Evolutionary conservation across 2,329 filamentous ascomycete species (phyloP), one percentile per base, ranked within the genome.

Genomic region (Chaetomium sp.): DNA sequence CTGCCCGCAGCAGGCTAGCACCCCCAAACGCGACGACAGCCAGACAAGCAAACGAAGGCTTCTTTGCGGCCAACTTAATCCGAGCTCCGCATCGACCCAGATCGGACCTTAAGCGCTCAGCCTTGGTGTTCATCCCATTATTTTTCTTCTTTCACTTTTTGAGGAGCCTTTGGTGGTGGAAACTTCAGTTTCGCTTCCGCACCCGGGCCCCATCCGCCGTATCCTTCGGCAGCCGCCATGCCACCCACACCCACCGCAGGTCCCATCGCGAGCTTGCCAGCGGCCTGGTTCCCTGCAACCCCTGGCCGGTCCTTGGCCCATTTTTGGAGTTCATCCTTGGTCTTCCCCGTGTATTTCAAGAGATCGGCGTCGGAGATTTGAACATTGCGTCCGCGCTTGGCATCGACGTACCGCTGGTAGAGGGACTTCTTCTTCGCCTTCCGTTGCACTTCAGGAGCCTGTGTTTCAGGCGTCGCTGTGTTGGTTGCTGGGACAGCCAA

Each of bases 311-410:
- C 71, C 27, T 75, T 75, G n/a, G 75, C 74, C 78, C 78, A 80
- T 2, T 70, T 38, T 25, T 73, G 70, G 59, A 81, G 71, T 69
- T 75, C 66, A 0, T 57, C 70, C 16, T 68, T 70, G 27, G 70
- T 69, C 69, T 75, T 80, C 69, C 79, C 78, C 38, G 78, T 79
- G 73, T 79, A 78, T 66, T 78, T 79, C 31, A 72, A 57, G 31
- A 80, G 68, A 65, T 79, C 78, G 12, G 77, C 77, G 64, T 80
- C 78, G 66, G 73, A 76, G 54, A 78, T 73, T 25, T 63, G 42
- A 23, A 67, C 67, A 55, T 68, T 59, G n/a, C 66, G 66, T 27
- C 68, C 64, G n/a, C 31, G 64, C 21, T 69, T 69, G 59, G 67
- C 67, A 49, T 71, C 69, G 21, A 65, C n/a, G 53, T 66, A 72